Conservation (phyloP, 306 rosid genomes). For the Prunus campanulata region DNA sequence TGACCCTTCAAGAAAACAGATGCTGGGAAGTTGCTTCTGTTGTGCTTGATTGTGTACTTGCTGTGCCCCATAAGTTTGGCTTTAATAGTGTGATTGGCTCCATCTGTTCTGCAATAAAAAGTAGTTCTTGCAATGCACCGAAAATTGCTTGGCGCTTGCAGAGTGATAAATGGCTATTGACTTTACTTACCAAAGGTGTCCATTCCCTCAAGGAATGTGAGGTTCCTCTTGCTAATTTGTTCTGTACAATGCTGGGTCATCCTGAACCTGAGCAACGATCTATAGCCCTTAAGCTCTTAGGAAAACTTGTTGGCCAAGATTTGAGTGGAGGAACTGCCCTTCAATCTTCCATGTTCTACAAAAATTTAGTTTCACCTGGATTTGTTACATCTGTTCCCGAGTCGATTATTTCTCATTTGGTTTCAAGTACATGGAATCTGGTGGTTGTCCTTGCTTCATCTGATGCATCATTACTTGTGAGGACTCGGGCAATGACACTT, state of each 20-base stretch:
- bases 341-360: conserved; percentile 35
- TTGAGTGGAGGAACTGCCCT: conserved; percentile 37
- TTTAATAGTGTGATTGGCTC: conserved; percentile 53
- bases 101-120: conserved; percentile 69
- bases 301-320: conserved; percentile 68
- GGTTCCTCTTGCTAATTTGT: conserved; percentile 59
- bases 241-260: conserved; percentile 70
- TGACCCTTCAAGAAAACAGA: conserved; percentile 62
- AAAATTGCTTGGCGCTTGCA: conserved; percentile 77
- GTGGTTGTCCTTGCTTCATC: conserved; percentile 75
- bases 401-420: conserved; percentile 53
- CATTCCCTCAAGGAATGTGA: conserved; percentile 54
- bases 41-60: conserved; percentile 75
- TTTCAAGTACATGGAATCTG: conserved; percentile 83
- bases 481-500: conserved; percentile 72
- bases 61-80: conserved; percentile 46
- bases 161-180: conserved; percentile 72
- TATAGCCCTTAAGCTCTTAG: conserved; percentile 64
- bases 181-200: conserved; percentile 55
- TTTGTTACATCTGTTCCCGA: conserved; percentile 41
- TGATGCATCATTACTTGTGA: conserved; percentile 55
- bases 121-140: conserved; percentile 63
- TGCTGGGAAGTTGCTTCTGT: conserved; percentile 91
- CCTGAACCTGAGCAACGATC: conserved; percentile 92
- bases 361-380: conserved; percentile 43